phyloP scores from a whole-genome alignment of 352 stramenopile species.

The Peronospora farinosa region DNA sequence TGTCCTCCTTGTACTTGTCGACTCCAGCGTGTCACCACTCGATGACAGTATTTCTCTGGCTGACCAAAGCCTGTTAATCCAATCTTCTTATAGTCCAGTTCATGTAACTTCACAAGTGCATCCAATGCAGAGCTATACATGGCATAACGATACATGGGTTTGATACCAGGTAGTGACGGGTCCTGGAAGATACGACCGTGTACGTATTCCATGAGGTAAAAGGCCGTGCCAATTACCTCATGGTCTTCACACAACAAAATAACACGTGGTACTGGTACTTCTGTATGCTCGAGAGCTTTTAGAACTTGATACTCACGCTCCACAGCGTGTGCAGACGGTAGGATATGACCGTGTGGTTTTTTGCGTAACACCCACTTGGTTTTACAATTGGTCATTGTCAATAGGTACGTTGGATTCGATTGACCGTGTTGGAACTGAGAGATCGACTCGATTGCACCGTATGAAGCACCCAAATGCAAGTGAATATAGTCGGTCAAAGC shows the following conservation, averaged over 20 bases:
- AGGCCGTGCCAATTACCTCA: constrained; percentile 57
- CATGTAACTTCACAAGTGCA: constrained; percentile 58
- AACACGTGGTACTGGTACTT: constrained; percentile 57
- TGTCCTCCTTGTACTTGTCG: constrained; percentile 55
- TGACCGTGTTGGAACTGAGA: constrained; percentile 82
- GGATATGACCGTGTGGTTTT: constrained; percentile 74
- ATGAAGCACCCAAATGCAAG: constrained; percentile 37
- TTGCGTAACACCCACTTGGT: constrained; percentile 76
- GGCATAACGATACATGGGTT: constrained; percentile 66
- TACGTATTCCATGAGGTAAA: constrained; percentile 83
- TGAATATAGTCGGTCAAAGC: constrained; percentile 48
- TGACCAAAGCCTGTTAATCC: constrained; percentile 56
- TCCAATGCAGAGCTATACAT: constrained; percentile 76
- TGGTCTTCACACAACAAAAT: constrained; percentile 63
- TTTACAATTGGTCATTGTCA: constrained; percentile 49
- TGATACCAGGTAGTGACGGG: constrained; percentile 52
- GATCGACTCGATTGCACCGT: constrained; percentile 54
- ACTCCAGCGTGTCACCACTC: constrained; percentile 67
- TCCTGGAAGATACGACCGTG: constrained; percentile 71
- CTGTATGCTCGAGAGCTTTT: constrained; percentile 55
- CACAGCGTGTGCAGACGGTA: constrained; percentile 74
- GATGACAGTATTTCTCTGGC: constrained; percentile 61
- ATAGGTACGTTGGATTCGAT: constrained; percentile 84
- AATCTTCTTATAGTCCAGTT: constrained; percentile 51
- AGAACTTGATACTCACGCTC: constrained; percentile 74